Conservation (phyloP, 768 basidiomycete genomes). For the Leccinellum luteum region DNA sequence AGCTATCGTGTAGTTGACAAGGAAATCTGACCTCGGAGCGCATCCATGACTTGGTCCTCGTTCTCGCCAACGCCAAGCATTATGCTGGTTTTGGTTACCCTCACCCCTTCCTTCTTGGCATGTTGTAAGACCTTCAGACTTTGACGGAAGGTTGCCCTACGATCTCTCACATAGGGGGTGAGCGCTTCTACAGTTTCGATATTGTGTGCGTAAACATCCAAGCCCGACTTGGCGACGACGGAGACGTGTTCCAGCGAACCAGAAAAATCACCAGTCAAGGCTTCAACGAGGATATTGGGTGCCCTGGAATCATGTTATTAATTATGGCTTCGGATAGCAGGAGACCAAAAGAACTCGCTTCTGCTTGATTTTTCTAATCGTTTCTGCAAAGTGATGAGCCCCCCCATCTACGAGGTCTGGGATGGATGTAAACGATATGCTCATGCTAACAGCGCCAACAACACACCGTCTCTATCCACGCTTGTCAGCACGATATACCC, state of each 20-base stretch:
- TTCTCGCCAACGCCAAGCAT: slow-evolving; percentile 98
- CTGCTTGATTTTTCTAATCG: slow-evolving; percentile 92
- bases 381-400: slow-evolving; percentile 91
- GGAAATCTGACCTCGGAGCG: slow-evolving; percentile 66
- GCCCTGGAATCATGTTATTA: slow-evolving; percentile 52
- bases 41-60: slow-evolving; percentile 75
- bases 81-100: slow-evolving; percentile 95
- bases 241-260: slow-evolving; percentile 75
- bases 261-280: slow-evolving; percentile 91
- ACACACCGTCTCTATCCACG: slow-evolving; percentile 92
- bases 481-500: slow-evolving; percentile 97
- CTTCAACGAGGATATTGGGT: slow-evolving; percentile 94
- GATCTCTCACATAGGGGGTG: slow-evolving; percentile 94
- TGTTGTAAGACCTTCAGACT: slow-evolving; percentile 78
- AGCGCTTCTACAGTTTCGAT: slow-evolving; percentile 93
- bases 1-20: background rate
- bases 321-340: background rate
- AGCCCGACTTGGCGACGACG: slow-evolving; percentile 83
- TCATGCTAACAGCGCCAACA: background rate
- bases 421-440: slow-evolving; percentile 1
- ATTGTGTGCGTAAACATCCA: slow-evolving; percentile 98
- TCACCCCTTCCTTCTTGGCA: slow-evolving; percentile 80
- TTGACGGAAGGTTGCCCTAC: slow-evolving; percentile 86
- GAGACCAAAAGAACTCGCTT: slow-evolving; percentile 53
- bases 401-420: slow-evolving; percentile 91